Conservation (phyloP, 116 monocot species). For the Posidonia oceanica region DNA sequence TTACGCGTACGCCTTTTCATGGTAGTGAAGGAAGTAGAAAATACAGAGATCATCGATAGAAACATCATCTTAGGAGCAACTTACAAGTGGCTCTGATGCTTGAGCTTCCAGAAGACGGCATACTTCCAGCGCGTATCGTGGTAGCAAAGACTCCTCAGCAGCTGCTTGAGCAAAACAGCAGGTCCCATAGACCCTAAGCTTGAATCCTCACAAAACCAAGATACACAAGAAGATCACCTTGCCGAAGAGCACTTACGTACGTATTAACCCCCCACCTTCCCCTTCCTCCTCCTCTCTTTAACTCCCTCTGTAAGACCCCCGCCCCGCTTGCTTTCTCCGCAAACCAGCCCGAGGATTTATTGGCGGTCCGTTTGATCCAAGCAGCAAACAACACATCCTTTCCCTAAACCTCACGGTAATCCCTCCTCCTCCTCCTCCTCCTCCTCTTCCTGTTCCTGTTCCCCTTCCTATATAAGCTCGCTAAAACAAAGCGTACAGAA, state of each 20-base stretch:
- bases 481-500: not conserved
- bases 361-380: constrained; percentile 38
- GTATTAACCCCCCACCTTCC: no score
- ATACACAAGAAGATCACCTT: not conserved
- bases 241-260: no score
- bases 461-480: not conserved
- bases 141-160: constrained; percentile 47
- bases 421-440: not conserved
- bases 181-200: constrained; percentile 24
- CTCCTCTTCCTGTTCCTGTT: not conserved
- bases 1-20: no score
- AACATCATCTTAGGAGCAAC: constrained; percentile 7
- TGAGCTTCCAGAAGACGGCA: constrained; percentile 78
- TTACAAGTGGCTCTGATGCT: constrained; percentile 24
- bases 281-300: constrained; percentile 13
- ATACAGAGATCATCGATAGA: no score
- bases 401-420: not conserved
- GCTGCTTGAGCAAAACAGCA: constrained; percentile 19
- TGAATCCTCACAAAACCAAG: no score
- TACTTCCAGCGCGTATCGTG: constrained; percentile 47
- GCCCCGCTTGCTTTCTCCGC: constrained; percentile 65
- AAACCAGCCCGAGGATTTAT: constrained; percentile 59
- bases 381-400: constrained; percentile 55
- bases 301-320: constrained; percentile 68
- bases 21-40: no score